Conservation (phyloP, 768 basidiomycete species). For the Leccinum pellstonianum region DNA sequence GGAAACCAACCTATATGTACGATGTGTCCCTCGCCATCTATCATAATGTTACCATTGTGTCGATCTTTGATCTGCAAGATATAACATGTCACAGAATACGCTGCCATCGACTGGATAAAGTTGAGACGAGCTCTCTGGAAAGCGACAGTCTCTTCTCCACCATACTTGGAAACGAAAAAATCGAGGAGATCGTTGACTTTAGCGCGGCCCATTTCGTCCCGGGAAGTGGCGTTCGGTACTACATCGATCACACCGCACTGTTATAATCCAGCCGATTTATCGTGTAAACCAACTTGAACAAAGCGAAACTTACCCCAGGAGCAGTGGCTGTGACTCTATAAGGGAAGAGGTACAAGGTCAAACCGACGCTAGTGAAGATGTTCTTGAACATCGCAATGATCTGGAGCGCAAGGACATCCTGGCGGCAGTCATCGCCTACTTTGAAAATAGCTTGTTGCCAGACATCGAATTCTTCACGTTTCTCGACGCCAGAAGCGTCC, state of each 20-base stretch:
- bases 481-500: slow-evolving; percentile 58
- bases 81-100: slow-evolving; percentile 97
- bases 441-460: slow-evolving; percentile 99
- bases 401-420: slow-evolving; percentile 96
- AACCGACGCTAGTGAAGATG: slow-evolving; percentile 84
- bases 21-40: slow-evolving; percentile 96
- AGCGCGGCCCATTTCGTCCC: slow-evolving; percentile 98
- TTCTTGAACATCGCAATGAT: slow-evolving; percentile 99
- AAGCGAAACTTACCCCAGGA: slow-evolving; percentile 65
- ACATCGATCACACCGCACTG: slow-evolving; percentile 99
- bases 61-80: slow-evolving; percentile 98
- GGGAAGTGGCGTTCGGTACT: slow-evolving; percentile 94
- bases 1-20: slow-evolving; percentile 80
- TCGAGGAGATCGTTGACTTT: slow-evolving; percentile 95
- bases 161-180: slow-evolving; percentile 94
- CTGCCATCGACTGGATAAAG: slow-evolving; percentile 99
- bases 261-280: background rate
- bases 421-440: slow-evolving; percentile 98
- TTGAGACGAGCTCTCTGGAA: slow-evolving; percentile 94
- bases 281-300: background rate
- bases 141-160: slow-evolving; percentile 80
- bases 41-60: slow-evolving; percentile 99
- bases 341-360: slow-evolving; percentile 90
- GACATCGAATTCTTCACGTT: slow-evolving; percentile 70
- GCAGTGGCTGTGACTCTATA: slow-evolving; percentile 97